phyloP scores from a whole-genome alignment of 805 yeast species.

The Yamadazyma tumulicola region DNA sequence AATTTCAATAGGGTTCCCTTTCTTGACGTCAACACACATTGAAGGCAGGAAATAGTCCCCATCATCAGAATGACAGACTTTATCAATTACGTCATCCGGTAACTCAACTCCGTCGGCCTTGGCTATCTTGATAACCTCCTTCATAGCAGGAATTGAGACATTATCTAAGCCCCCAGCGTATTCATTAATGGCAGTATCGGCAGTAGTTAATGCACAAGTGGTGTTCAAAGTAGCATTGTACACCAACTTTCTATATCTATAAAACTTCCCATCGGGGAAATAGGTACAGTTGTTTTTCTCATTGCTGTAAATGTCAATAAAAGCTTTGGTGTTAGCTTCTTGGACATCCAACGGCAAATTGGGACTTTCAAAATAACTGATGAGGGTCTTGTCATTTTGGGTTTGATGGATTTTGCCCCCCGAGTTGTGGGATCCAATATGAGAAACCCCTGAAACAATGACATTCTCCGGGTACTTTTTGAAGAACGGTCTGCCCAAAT shows the following conservation, averaged over 20 bases:
- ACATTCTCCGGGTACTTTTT: constrained; percentile 18
- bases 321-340: constrained; percentile 14
- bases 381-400: constrained; percentile 20
- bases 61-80: constrained; percentile 49
- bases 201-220: constrained; percentile 28
- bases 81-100: constrained; percentile 46
- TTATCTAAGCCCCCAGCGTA: constrained; percentile 26
- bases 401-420: constrained; percentile 23
- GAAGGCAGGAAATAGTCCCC: constrained; percentile 39
- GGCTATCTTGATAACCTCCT: constrained; percentile 62
- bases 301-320: constrained; percentile 20
- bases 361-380: constrained; percentile 26
- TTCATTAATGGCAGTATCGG: constrained; percentile 32
- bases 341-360: constrained; percentile 24
- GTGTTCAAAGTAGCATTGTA: constrained; percentile 71
- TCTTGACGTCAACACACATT: constrained; percentile 36
- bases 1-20: constrained; percentile 34
- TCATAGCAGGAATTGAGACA: constrained; percentile 58
- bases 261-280: constrained; percentile 21
- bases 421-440: constrained; percentile 29
- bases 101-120: constrained; percentile 61
- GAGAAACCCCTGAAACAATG: constrained; percentile 30
- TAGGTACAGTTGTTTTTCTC: constrained; percentile 17
- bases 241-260: constrained; percentile 63
- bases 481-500: constrained; percentile 10